Conservation (phyloP, 2,329 filamentous ascomycete species). For the Ramichloridium luteum region DNA sequence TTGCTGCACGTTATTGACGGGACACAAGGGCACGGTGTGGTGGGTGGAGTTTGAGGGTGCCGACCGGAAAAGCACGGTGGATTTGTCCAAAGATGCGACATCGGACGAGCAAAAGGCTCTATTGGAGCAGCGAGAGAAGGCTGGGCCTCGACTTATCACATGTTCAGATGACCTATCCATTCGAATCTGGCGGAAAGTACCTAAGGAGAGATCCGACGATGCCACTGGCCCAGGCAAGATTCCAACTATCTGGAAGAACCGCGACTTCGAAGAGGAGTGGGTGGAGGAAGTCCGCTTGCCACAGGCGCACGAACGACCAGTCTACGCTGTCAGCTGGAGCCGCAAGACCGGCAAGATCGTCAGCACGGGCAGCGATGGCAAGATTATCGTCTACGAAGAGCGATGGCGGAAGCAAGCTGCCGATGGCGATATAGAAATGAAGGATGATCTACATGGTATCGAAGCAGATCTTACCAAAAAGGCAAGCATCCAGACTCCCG, state of each 20-base stretch:
- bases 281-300: constrained; percentile 65
- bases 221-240: constrained; percentile 45
- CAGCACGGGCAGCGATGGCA: constrained; percentile 80
- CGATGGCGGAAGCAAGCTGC: constrained; percentile 25
- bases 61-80: constrained; percentile 22
- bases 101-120: constrained; percentile 25
- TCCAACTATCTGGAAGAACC: constrained; percentile 77
- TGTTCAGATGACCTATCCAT: constrained; percentile 75
- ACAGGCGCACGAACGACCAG: constrained; percentile 59
- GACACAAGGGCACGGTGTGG: constrained; percentile 83
- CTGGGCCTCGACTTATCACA: constrained; percentile 55
- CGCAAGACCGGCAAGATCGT: constrained; percentile 61
- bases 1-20: constrained; percentile 69
- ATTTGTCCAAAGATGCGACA: constrained; percentile 12
- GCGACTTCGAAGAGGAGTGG: constrained; percentile 69
- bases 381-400: constrained; percentile 69
- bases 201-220: constrained; percentile 38
- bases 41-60: constrained; percentile 55
- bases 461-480: too few relatives aligned
- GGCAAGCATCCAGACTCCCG: constrained; percentile 2
- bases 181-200: constrained; percentile 61
- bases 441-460: constrained; percentile 12
- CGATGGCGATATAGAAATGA: constrained; percentile 16
- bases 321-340: constrained; percentile 84
- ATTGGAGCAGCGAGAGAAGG: constrained; percentile 27